Evolutionary conservation across 2,329 filamentous ascomycete genomes (phyloP).

Genomic region (Colletotrichum australisinense): DNA sequence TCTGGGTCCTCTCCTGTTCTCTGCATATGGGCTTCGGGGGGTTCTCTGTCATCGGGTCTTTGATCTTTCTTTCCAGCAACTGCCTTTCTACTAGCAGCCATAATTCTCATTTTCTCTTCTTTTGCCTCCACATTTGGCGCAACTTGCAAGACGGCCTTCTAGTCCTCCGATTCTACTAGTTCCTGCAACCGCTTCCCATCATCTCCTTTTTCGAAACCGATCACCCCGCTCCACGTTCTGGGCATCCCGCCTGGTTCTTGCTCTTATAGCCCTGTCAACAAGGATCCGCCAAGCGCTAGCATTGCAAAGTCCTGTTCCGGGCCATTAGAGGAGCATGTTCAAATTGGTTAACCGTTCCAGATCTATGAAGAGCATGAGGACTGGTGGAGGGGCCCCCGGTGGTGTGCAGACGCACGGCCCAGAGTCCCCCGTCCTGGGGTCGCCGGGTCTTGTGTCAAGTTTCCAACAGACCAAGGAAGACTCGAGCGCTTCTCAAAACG

Average conservation of each 20-base stretch:
- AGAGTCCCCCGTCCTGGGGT: constrained; percentile 37
- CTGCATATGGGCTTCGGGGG: constrained; percentile 17
- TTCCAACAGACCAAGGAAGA: constrained; percentile 46
- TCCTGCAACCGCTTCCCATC: constrained; percentile 19
- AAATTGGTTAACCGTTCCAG: constrained; percentile 47
- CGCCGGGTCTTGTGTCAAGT: constrained; percentile 49
- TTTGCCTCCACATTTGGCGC: not conserved
- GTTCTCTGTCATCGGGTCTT: constrained; percentile 25
- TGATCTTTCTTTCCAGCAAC: constrained; percentile 12
- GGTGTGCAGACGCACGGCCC: constrained; percentile 39
- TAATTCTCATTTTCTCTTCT: not conserved
- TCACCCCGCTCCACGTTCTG: constrained; percentile 26
- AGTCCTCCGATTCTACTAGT: constrained; percentile 11
- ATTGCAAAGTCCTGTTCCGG: constrained; percentile 26
- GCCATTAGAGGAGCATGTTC: constrained; percentile 44
- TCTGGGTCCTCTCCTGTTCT: constrained; percentile 20
- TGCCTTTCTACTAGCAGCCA: not conserved
- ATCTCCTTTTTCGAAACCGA: constrained; percentile 28
- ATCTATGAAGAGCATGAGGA: constrained; percentile 42
- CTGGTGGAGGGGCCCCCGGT: constrained; percentile 35
- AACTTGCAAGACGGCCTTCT: not conserved
- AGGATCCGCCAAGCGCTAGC: constrained; percentile 31
- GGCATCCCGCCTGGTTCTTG: constrained; percentile 16
- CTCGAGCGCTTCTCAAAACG: constrained; percentile 46
- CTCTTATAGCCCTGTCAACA: constrained; percentile 27